These are phyloP conservation scores for Calocybe gambosa DNA, from an alignment of 1,284 basidiomycete genomes.

Conservation along the genomic window DNA sequence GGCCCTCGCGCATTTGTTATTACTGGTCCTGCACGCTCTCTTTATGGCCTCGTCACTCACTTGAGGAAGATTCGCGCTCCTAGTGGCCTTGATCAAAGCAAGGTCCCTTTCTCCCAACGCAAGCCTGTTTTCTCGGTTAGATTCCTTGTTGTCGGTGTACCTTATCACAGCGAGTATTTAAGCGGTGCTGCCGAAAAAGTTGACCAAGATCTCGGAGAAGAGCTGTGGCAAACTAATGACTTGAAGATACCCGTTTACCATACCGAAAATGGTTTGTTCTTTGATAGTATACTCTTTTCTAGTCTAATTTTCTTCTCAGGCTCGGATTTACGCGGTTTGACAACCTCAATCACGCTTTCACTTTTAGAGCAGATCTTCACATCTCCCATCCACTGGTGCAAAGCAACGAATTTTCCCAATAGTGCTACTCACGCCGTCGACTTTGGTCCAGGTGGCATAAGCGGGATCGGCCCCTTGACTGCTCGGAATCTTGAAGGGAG, in stretches of 20 bases:
- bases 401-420: constrained; percentile 84
- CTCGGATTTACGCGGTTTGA: constrained; percentile 67
- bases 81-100: constrained; percentile 87
- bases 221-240: constrained; percentile 75
- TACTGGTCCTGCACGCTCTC: constrained; percentile 87
- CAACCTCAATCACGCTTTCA: constrained; percentile 70
- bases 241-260: constrained; percentile 85
- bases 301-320: constrained; percentile 41
- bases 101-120: constrained; percentile 89
- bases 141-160: constrained; percentile 92
- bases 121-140: constrained; percentile 91
- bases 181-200: constrained; percentile 71
- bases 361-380: constrained; percentile 94
- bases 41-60: constrained; percentile 90
- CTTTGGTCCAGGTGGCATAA: constrained; percentile 93
- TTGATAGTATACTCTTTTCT: constrained; percentile 3
- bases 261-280: constrained; percentile 79
- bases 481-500: constrained; percentile 89
- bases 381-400: constrained; percentile 87
- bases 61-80: constrained; percentile 88
- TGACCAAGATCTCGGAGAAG: constrained; percentile 70
- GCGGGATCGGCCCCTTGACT: constrained; percentile 90
- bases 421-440: constrained; percentile 92
- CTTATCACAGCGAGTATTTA: constrained; percentile 91
- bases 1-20: constrained; percentile 89